Evolutionary conservation across 2,329 filamentous ascomycete genomes (phyloP), one percentile per base, ranked within the genome.

Genomic region (Fusarium sterilihyphosum): DNA sequence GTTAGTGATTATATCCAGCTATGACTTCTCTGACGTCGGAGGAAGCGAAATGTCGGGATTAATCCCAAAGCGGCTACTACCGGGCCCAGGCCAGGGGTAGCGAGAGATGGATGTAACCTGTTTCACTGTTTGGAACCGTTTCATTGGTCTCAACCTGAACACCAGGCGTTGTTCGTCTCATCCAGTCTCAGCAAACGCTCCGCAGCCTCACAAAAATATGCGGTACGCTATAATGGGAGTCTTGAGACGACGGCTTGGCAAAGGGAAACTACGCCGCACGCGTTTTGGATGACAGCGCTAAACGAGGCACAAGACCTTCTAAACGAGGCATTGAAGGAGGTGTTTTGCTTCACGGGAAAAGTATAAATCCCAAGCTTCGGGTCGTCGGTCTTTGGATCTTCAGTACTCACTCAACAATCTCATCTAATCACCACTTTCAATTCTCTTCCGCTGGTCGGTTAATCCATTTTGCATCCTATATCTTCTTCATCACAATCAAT

Each of bases 401-500:
- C 65, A 67, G 65, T 67, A 18, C 40, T 40, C 35, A 67, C 65
- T 67, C 65, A 67, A 31, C 63, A 64, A 50, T 35, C 38, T 26
- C 40, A 58, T 52, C 26, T 38, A 44, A 56, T 46, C 11, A 29
- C 40, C 24, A 65, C 63, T 31, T 31, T 67, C 65, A 40, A 50
- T 67, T 67, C 64, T 67, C 35, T 35, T 67, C 65, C 62, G 65
- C 65, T 67, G 65, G 65, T 46, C 65, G 65, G 62, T 57, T 67
- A 57, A 57, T 67, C 62, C 46, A 52, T 58, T 67, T 67, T 38
- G 12, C 17, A 43, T 60, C 52, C 38, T 7, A 44, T 6, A 18
- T 65, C 59, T 65, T 65, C 59, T 26, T 65, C 43, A 52, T 40
- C 41, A 46, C 52, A 18, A 44, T 24, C 62, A 67, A 60, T 17